Percentiles rank a stretch among this genome's conserved stretches.
Conservation (phyloP, 2,329 filamentous ascomycete species). For the Claviceps fusiformis region DNA sequence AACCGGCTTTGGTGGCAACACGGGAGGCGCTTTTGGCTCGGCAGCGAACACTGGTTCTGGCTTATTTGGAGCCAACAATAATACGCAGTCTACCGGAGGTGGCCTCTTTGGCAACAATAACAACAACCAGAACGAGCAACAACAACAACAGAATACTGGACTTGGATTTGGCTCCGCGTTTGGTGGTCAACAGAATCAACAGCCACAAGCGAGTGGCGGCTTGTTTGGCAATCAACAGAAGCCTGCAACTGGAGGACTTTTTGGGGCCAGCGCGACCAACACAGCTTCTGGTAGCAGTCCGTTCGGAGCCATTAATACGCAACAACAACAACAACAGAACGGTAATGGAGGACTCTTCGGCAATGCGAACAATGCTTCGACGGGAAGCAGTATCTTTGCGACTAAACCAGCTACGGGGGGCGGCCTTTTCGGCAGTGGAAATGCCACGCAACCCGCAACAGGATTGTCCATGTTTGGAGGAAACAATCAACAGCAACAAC, state of each 20-base stretch:
- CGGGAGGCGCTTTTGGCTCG: constrained; percentile 22
- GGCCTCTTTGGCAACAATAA: constrained; percentile 29
- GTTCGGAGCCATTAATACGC: constrained; percentile 28
- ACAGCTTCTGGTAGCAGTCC: constrained; percentile 26
- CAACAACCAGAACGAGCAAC: constrained; percentile 12
- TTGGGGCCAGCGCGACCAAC: constrained; percentile 18
- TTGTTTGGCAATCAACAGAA: constrained; percentile 34
- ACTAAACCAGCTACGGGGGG: constrained; percentile 22
- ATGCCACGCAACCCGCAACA: constrained; percentile 20
- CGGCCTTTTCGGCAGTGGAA: constrained; percentile 26
- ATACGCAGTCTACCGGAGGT: constrained; percentile 23
- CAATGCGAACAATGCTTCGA: constrained; percentile 16
- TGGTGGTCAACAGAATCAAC: constrained; percentile 18
- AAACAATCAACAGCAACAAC: constrained; percentile 21
- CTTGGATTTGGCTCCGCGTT: constrained; percentile 21
- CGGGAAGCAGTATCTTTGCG: constrained; percentile 25
- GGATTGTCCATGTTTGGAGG: constrained; percentile 32
- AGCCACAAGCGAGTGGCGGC: constrained; percentile 20
- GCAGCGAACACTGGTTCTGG: constrained; percentile 16
- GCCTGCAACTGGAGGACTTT: constrained; percentile 19
- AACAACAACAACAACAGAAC: constrained; percentile 25
- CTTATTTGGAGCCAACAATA: constrained; percentile 25
- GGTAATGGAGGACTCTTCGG: constrained; percentile 20
- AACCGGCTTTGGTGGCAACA: constrained; percentile 14
- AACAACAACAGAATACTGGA: constrained; percentile 15